Evolutionary conservation across 148 eudicot species (phyloP), one percentile per base, ranked within the genome.

Genomic region (Diospyros kaki): DNA sequence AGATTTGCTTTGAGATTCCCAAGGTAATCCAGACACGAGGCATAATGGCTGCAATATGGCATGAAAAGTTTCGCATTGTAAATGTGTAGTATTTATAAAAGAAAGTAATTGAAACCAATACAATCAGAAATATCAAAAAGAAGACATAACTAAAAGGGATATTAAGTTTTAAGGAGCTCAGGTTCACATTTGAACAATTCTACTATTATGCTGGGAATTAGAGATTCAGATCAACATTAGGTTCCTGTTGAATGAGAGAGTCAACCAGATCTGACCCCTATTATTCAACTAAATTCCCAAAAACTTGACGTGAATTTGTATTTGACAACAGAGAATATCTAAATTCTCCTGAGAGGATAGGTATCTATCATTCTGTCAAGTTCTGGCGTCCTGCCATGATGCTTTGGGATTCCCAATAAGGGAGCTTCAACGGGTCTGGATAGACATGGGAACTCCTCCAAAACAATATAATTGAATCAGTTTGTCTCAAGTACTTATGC

Each of bases 1-100:
- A 95, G 83, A 77, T 89, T 92, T 61, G 92, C 89, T 82, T 89
- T 95, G 6, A 92, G 87, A 75, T 84, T 95, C 74, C 86, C 97
- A 66, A 95, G 85, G 75, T 92, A 92, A 43, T 89, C 90, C 50
- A 95, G 86, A 84, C 98, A 95, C 52, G 97, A 89, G 50, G 98
- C 97, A 75, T 92, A 95, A 64, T 82, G 96, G 72, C 98, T 95
- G 91, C 81, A 84, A 18, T 7, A 48, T 3, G 48, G 71, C 38
- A 9, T 69, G 15, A 53, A 43, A n/a, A 59, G 40, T 39, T 42
- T 17, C 55, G 53, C 7, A 8, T 73, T 40, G 48, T 28, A 42
- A 50, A 68, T 38, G 15, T 38, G 1, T 9, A 10, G 18, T 48
- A 2, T 5, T 54, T 0, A 69, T 28, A 43, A 8, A 28, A 73